These are phyloP conservation scores for Aureobasidium musti DNA, from an alignment of 2,329 filamentous ascomycete species.

Conservation along the genomic window DNA sequence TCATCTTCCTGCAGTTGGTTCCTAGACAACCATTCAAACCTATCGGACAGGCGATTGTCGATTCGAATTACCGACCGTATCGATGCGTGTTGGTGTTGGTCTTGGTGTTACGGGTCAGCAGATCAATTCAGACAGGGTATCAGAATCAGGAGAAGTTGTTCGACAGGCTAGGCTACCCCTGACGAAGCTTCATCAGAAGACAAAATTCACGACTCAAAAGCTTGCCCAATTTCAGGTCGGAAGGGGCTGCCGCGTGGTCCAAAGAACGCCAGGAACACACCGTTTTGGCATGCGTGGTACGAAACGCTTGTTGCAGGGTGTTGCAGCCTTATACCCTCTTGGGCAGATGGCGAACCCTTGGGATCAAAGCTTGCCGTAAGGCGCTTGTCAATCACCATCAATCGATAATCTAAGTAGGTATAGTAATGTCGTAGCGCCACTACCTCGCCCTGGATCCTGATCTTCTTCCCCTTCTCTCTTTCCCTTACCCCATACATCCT, in stretches of 20 bases:
- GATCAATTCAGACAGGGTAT: neutral
- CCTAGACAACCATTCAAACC: slow-evolving; percentile 8
- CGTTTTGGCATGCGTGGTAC: slow-evolving; percentile 8
- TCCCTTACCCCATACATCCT: slow-evolving; percentile 23
- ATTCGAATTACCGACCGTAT: neutral
- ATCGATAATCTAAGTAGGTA: slow-evolving; percentile 8
- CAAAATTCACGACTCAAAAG: slow-evolving; percentile 34
- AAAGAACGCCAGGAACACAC: slow-evolving; percentile 18
- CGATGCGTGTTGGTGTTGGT: neutral
- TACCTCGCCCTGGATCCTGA: slow-evolving; percentile 17
- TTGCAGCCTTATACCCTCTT: slow-evolving; percentile 26
- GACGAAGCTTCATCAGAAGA: neutral
- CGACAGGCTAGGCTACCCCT: neutral
- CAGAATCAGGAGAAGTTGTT: neutral
- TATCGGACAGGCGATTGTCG: neutral
- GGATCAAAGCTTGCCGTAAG: slow-evolving; percentile 24
- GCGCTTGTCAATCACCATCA: slow-evolving; percentile 16
- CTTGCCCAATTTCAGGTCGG: slow-evolving; percentile 37
- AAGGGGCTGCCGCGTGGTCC: slow-evolving; percentile 18
- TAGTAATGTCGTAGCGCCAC: slow-evolving; percentile 23
- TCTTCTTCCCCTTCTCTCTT: slow-evolving; percentile 11
- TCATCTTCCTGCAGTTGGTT: slow-evolving; percentile 3
- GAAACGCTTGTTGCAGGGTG: slow-evolving; percentile 28
- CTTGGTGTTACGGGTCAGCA: neutral
- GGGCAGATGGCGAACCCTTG: slow-evolving; percentile 10